Conservation (phyloP, 345 rosid genomes). For the Euphorbia pulcherrima region DNA sequence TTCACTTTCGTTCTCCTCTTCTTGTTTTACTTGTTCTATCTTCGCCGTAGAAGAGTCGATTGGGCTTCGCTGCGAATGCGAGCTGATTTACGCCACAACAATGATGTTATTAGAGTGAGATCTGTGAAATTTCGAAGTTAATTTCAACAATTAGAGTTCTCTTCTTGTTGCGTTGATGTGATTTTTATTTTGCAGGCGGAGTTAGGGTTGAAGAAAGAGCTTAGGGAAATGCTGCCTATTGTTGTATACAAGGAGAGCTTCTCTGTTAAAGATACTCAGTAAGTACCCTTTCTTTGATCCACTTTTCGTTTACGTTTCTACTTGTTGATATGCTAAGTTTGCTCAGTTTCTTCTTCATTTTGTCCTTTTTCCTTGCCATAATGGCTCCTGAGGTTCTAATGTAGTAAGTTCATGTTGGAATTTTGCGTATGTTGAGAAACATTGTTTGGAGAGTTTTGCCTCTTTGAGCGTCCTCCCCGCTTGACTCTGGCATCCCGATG, state of each 20-base stretch:
- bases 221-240: constrained; percentile 90
- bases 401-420: too few species aligned
- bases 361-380: too few species aligned
- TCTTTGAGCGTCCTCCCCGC: too few species aligned
- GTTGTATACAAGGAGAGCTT: constrained; percentile 76
- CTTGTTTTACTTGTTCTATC: constrained; percentile 71
- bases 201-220: constrained; percentile 71
- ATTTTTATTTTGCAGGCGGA: constrained; percentile 42
- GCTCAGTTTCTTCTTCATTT: background rate
- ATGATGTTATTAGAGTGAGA: constrained; percentile 33
- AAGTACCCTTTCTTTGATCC: constrained; percentile 28
- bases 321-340: background rate
- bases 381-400: background rate
- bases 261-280: constrained; percentile 67
- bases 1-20: constrained; percentile 69
- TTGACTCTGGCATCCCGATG: too few species aligned
- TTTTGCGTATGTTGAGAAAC: too few species aligned
- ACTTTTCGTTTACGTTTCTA: background rate
- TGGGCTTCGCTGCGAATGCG: constrained; percentile 65
- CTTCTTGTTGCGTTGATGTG: background rate
- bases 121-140: too few species aligned
- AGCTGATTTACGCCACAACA: constrained; percentile 21
- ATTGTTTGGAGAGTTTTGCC: too few species aligned
- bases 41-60: constrained; percentile 65
- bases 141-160: background rate